Base-by-base conservation (phyloP, 805 yeast genomes). In the Nakazawaea ishiwadae region DNA sequence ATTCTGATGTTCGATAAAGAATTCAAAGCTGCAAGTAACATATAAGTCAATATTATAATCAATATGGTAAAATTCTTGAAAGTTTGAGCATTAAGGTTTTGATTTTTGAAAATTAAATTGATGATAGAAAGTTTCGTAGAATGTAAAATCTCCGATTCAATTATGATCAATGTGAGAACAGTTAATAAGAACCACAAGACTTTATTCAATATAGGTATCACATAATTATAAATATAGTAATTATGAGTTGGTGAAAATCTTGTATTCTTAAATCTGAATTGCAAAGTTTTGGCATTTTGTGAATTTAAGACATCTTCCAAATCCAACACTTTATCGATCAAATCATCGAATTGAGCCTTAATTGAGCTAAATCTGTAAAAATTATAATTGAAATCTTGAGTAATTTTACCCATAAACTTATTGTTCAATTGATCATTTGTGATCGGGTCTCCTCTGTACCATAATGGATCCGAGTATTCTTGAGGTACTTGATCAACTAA, bases 121-220 rank as follows among this genome's bases (percentile, higher is more conserved):
- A 86, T 71, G 3, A 84, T 56, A 9, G 91, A 84, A 12, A 79
- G 58, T 38, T 55, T 64, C 1, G 90, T 77, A 3, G 87, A 84
- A 56, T 85, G 90, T 41, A 83, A 69, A 27, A 82, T 62, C 54
- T 87, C 96, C 15, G 90, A 81, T 62, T 84, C 79, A n/a, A 82
- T 68, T 3, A 87, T 63, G 2, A 77, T 53, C 5, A 77, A 56
- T 0, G 90, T 75, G 5, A 75, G 51, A 0, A 53, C 31, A 10
- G 66, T 66, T 15, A 81, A 52, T 0, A 68, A 11, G 0, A 71
- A 41, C 0, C 86, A 70, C 15, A 63, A 46, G 0, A 69, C 16
- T n/a, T 77, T 62, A 33, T 71, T 69, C 1, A 65, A 31, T 5
- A 58, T 35, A 0, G 90, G 89, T 6, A 66, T 54, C 8, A 75